Percentiles rank a stretch among this genome's conserved stretches.
Conservation (phyloP, 371 early-diverging fungal genomes). For the Mortierella sp. region DNA sequence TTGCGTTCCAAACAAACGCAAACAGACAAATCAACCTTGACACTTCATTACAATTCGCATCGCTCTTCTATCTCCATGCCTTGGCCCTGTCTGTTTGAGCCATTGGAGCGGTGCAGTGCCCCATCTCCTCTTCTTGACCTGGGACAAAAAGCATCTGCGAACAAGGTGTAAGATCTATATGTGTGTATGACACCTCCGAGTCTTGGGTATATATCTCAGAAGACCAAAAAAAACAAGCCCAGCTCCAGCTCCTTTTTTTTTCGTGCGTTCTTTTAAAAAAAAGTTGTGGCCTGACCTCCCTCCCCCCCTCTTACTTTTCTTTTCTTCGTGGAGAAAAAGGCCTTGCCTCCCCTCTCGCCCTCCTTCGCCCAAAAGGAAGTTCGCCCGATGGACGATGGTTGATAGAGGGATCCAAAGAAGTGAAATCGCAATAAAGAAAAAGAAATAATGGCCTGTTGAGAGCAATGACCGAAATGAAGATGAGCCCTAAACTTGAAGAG, state of each 20-base stretch:
- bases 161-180: not conserved
- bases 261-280: no score
- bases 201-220: not conserved
- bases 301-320: not conserved
- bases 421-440: not conserved
- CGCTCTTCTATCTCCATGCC: not conserved
- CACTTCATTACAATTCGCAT: not conserved
- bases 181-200: not conserved
- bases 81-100: no score
- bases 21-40: not conserved
- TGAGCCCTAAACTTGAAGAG: not conserved
- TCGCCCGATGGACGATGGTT: not conserved
- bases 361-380: not conserved
- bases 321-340: not conserved
- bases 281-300: not conserved
- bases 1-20: not conserved
- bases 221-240: no score
- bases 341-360: not conserved
- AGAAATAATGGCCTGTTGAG: not conserved
- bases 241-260: no score
- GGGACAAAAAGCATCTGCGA: not conserved
- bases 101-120: no score
- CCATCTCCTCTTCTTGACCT: not conserved
- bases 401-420: not conserved
- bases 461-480: slow-evolving; percentile 3